phyloP scores from a whole-genome alignment of 345 rosid species.

The Turnera subulata region DNA sequence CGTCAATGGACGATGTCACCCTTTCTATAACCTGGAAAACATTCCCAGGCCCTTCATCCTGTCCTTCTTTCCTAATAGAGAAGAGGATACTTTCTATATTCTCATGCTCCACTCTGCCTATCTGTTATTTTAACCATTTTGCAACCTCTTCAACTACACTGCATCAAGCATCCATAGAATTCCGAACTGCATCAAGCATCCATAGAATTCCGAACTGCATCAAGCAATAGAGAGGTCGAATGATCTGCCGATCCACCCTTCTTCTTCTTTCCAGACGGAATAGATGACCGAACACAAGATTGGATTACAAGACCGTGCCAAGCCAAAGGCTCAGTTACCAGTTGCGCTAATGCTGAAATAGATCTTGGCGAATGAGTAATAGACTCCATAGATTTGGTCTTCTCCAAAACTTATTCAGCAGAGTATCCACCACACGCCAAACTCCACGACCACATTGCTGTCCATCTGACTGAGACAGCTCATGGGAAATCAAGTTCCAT shows the following conservation, averaged over 20 bases:
- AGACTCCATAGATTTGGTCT: constrained; percentile 42
- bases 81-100: constrained; percentile 44
- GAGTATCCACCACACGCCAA: constrained; percentile 50
- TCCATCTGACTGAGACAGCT: constrained; percentile 31
- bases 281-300: constrained; percentile 56
- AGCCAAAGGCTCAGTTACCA: constrained; percentile 82
- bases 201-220: constrained; percentile 49
- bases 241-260: constrained; percentile 56
- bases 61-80: constrained; percentile 36
- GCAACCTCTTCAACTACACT: constrained; percentile 49
- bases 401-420: constrained; percentile 52
- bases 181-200: constrained; percentile 36
- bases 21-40: constrained; percentile 53
- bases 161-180: constrained; percentile 43
- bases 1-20: constrained; percentile 33
- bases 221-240: constrained; percentile 31
- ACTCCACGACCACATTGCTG: constrained; percentile 22
- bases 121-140: constrained; percentile 43
- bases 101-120: constrained; percentile 51
- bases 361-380: constrained; percentile 36
- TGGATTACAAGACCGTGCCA: constrained; percentile 81
- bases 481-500: constrained; percentile 65
- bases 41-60: constrained; percentile 61
- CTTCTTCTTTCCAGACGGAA: constrained; percentile 92
- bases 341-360: constrained; percentile 53